Evolutionary conservation across 352 stramenopile genomes (phyloP).

Genomic region (Phytophthora constricta): DNA sequence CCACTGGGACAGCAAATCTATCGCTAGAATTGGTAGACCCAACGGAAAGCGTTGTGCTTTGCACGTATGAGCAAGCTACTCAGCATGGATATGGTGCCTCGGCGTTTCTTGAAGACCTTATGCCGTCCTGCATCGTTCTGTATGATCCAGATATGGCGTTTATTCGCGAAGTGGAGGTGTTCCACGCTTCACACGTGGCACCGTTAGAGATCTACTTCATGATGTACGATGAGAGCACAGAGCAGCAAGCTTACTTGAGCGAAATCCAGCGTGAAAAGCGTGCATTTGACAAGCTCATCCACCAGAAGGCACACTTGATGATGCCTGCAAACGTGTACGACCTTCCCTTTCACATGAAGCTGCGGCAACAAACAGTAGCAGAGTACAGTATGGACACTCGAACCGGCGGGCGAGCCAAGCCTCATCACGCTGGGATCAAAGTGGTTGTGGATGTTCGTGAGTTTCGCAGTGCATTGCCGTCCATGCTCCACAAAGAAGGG

Average conservation of each 20-base stretch:
- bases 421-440: slow-evolving; percentile 55
- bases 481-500: slow-evolving; percentile 96
- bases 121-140: slow-evolving; percentile 92
- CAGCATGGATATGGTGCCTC: slow-evolving; percentile 62
- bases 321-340: slow-evolving; percentile 89
- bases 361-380: slow-evolving; percentile 47
- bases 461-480: slow-evolving; percentile 96
- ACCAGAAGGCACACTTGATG: slow-evolving; percentile 94
- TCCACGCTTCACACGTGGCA: slow-evolving; percentile 67
- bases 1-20: slow-evolving; percentile 41
- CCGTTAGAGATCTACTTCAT: slow-evolving; percentile 95
- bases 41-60: slow-evolving; percentile 66
- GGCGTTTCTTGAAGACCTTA: slow-evolving; percentile 89
- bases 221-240: slow-evolving; percentile 95
- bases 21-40: slow-evolving; percentile 60
- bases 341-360: slow-evolving; percentile 80
- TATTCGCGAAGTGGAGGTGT: slow-evolving; percentile 95
- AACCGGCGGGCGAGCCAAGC: slow-evolving; percentile 60
- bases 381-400: slow-evolving; percentile 88
- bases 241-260: slow-evolving; percentile 96
- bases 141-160: slow-evolving; percentile 96
- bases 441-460: slow-evolving; percentile 97
- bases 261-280: slow-evolving; percentile 95
- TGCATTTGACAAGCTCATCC: slow-evolving; percentile 96
- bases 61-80: slow-evolving; percentile 81